phyloP scores from a whole-genome alignment of 2,329 filamentous ascomycete genomes.

The Colletotrichum higginsianum region DNA sequence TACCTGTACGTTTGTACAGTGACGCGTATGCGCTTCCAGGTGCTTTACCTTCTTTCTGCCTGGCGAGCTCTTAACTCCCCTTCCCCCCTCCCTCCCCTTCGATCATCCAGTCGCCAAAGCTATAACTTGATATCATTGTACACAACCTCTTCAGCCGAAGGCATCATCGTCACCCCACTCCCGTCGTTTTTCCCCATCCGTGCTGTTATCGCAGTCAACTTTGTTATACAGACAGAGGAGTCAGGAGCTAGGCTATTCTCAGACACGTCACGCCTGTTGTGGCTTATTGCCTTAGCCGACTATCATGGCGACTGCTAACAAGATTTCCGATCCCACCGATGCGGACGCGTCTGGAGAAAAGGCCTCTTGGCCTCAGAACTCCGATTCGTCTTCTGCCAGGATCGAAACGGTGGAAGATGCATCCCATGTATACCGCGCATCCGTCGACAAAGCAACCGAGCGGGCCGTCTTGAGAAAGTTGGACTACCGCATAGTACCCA shows the following conservation, averaged over 20 bases:
- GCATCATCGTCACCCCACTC: neutral
- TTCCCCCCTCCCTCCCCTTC: neutral
- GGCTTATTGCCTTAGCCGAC: too few relatives aligned
- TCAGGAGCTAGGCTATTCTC: too few relatives aligned
- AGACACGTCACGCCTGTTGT: too few relatives aligned
- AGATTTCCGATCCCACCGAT: neutral
- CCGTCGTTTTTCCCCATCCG: too few relatives aligned
- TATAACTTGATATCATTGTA: neutral
- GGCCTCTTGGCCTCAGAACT: slow-evolving; percentile 39
- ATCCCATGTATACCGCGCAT: too few relatives aligned
- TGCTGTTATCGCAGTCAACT: too few relatives aligned
- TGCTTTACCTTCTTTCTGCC: neutral
- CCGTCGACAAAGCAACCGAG: slow-evolving; percentile 35
- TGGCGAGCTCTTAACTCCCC: too few relatives aligned
- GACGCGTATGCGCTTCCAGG: neutral
- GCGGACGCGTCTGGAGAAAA: slow-evolving; percentile 1
- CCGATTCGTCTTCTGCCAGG: slow-evolving; percentile 44
- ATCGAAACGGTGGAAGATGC: slow-evolving; percentile 32
- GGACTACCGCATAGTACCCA: slow-evolving; percentile 52
- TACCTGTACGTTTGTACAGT: neutral
- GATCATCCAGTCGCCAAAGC: neutral
- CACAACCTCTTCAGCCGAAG: neutral
- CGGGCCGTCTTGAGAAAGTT: slow-evolving; percentile 46
- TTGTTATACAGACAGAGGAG: too few relatives aligned
- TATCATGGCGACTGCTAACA: neutral